Evolutionary conservation across 495 filamentous ascomycete species (phyloP), one percentile per base, ranked within the genome.

Genomic region (Lichina pygmaea): DNA sequence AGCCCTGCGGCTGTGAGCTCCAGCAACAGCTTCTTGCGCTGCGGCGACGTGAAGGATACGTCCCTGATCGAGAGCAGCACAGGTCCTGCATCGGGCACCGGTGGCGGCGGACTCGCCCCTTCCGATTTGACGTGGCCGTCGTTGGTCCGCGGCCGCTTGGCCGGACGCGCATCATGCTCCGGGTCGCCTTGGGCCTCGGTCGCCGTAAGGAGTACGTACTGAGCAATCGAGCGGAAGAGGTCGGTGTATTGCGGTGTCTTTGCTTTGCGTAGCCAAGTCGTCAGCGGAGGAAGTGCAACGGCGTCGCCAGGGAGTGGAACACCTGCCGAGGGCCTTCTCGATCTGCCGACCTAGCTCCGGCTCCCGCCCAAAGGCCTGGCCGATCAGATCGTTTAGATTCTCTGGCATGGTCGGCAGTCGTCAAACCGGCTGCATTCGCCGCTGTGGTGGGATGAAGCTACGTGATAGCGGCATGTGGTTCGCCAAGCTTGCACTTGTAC

Each of bases 21-120:
- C 32, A 95, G 62, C 39, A 71, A 78, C 53, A 86, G 75, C 64
- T 95, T 97, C 64, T 94, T 97, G 49, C 89, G 68, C 61, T 81
- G 78, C 12, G 89, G 89, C n/a, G 80, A 68, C 4, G 73, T 66
- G 34, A 84, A 69, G 0, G 78, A 82, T 10, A 86, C 67, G 48
- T 86, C 78, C 49, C 73, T 69, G 41, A 83, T 66, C 48, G 75
- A 73, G 12, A 74, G 59, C 7, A 72, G 53, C 4, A 74, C 40
- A 13, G 34, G 36, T 30, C 34, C 32, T 37, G 46, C 36, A 37
- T 24, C 44, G 24, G 30, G 32, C 40, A 34, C 46, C 33, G 10
- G 7, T 15, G 8, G 8, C 11, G 30, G 36, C 10, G 33, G 30
- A 17, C 34, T 33, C 17, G 7, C 10, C 6, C 16, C 15, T 10